Conservation (phyloP, 768 basidiomycete species). For the Amyloporia xantha region DNA sequence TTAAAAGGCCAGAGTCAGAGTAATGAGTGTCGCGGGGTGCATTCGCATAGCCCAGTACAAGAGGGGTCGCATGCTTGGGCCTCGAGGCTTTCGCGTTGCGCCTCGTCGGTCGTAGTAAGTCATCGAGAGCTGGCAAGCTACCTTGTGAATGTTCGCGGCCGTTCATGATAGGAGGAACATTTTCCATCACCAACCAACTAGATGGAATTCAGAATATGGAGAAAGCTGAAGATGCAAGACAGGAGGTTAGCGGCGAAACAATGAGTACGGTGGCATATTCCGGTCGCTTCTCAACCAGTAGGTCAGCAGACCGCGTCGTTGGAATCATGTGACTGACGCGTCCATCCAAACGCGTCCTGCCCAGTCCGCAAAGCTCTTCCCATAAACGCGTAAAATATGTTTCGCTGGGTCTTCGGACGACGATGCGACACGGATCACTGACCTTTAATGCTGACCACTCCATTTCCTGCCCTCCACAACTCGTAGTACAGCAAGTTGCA, state of each 20-base stretch:
- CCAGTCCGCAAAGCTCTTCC: too few species aligned
- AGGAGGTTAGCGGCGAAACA: neutral
- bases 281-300: neutral
- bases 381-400: too few species aligned
- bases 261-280: too few species aligned
- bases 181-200: neutral
- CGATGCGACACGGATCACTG: too few species aligned
- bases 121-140: constrained; percentile 8
- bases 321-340: neutral
- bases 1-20: constrained; percentile 19
- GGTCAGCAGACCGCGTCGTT: neutral
- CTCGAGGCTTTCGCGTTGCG: constrained; percentile 16
- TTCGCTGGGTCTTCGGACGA: too few species aligned
- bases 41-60: constrained; percentile 8
- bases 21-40: neutral
- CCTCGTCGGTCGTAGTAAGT: constrained; percentile 8
- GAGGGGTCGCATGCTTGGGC: constrained; percentile 12
- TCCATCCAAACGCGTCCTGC: too few species aligned
- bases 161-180: neutral
- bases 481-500: too few species aligned
- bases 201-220: neutral
- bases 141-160: neutral
- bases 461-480: too few species aligned
- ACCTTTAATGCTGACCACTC: too few species aligned
- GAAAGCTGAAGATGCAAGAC: neutral